These are phyloP conservation scores for Crithidia expoeki DNA, from an alignment of 208 protist genomes.

Conservation along the genomic window DNA sequence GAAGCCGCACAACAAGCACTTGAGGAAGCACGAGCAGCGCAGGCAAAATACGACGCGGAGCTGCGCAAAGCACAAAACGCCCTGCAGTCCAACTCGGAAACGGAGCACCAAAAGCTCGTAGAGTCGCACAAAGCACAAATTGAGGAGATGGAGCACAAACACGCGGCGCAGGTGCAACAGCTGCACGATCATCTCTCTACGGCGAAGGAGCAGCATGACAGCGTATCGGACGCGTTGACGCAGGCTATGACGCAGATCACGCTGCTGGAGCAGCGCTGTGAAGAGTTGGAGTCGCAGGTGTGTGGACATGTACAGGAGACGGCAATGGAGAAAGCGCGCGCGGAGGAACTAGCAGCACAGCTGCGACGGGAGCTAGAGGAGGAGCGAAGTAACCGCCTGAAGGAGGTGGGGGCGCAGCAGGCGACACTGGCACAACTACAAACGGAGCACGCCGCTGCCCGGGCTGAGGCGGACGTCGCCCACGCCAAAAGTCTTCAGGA, in stretches of 20 bases:
- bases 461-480: conserved; percentile 13
- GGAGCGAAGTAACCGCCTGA: background rate
- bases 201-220: conserved; percentile 11
- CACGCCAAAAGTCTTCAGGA: conserved; percentile 23
- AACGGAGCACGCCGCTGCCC: conserved; percentile 19
- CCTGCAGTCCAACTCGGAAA: conserved; percentile 9
- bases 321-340: conserved; percentile 24
- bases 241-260: conserved; percentile 10
- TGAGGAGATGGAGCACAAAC: conserved; percentile 26
- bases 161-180: conserved; percentile 24
- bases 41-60: conserved; percentile 22
- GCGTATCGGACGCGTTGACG: background rate
- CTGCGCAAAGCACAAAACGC: conserved; percentile 15
- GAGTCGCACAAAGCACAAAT: conserved; percentile 34
- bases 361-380: conserved; percentile 27
- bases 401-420: conserved; percentile 19
- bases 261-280: conserved; percentile 15
- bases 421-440: conserved; percentile 27
- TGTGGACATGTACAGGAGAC: conserved; percentile 19
- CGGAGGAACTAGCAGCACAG: conserved; percentile 33
- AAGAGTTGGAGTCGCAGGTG: conserved; percentile 13
- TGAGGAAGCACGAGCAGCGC: conserved; percentile 13
- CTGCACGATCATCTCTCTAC: conserved; percentile 20
- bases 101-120: conserved; percentile 21
- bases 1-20: background rate